These are phyloP conservation scores for Viola pubescens DNA, from an alignment of 441 rosid genomes.

Conservation along the genomic window DNA sequence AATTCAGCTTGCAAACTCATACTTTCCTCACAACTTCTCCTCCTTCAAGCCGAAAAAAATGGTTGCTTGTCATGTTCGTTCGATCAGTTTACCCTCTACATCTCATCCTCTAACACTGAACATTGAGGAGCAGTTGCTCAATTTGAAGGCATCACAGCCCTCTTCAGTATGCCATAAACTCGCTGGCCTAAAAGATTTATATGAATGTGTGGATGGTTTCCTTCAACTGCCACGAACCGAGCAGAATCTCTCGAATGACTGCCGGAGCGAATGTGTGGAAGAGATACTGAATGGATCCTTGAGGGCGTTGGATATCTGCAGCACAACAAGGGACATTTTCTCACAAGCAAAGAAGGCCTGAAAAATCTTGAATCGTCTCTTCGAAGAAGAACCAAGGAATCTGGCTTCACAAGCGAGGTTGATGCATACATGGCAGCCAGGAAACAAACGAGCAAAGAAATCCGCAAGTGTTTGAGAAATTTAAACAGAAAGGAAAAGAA, in stretches of 20 bases:
- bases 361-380: constrained; percentile 12
- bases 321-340: constrained; percentile 23
- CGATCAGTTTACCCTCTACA: constrained; percentile 36
- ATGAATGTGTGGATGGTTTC: constrained; percentile 31
- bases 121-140: constrained; percentile 22
- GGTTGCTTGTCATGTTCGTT: constrained; percentile 15
- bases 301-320: constrained; percentile 29
- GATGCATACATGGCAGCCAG: constrained; percentile 24
- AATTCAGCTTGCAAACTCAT: not conserved
- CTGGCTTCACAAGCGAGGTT: constrained; percentile 19
- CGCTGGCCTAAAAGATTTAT: constrained; percentile 34
- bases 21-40: not conserved
- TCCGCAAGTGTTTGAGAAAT: constrained; percentile 23
- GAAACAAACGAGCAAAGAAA: constrained; percentile 26
- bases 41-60: not conserved
- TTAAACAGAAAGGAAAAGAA: constrained; percentile 14
- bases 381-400: constrained; percentile 16
- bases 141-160: constrained; percentile 28
- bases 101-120: constrained; percentile 30
- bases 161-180: constrained; percentile 22
- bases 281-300: constrained; percentile 32
- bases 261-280: constrained; percentile 16
- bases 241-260: constrained; percentile 22
- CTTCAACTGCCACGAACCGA: constrained; percentile 29
- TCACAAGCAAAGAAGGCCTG: constrained; percentile 11